These are phyloP conservation scores for Monosporozyma aerobia DNA, from an alignment of 805 yeast species.

Conservation along the genomic window DNA sequence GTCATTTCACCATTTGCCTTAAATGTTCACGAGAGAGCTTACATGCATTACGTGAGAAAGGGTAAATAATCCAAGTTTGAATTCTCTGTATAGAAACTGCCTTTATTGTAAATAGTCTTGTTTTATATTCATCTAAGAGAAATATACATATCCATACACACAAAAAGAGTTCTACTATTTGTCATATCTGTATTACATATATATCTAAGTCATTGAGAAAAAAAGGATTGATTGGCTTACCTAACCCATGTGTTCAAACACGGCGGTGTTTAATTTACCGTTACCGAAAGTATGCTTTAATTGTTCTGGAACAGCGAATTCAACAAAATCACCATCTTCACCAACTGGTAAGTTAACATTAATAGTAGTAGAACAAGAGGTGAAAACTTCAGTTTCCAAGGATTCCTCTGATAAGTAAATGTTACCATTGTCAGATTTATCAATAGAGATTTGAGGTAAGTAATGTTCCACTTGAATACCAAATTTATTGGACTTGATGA, in stretches of 20 bases:
- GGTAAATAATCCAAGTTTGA: constrained; percentile 33
- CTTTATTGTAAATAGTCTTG: constrained; percentile 1
- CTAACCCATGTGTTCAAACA: constrained; percentile 77
- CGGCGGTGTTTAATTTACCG: constrained; percentile 57
- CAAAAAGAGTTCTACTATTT: neutral
- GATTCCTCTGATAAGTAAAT: constrained; percentile 68
- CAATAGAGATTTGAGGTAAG: constrained; percentile 77
- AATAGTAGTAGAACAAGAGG: constrained; percentile 76
- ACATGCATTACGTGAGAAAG: constrained; percentile 82
- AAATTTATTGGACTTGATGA: constrained; percentile 70
- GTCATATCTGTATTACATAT: neutral
- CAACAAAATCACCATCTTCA: constrained; percentile 65
- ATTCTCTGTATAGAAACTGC: neutral
- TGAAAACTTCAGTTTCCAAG: constrained; percentile 67
- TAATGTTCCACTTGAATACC: constrained; percentile 80
- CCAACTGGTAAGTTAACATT: constrained; percentile 74
- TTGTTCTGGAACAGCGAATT: constrained; percentile 86
- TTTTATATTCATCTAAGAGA: neutral
- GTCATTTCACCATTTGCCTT: constrained; percentile 83
- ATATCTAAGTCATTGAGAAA: neutral
- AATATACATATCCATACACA: neutral
- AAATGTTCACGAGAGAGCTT: constrained; percentile 83
- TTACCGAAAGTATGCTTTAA: constrained; percentile 58
- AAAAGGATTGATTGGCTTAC: neutral
- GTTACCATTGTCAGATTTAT: constrained; percentile 80